Conservation (phyloP, 2,329 filamentous ascomycete genomes). For the Ceratocystis ficicola region DNA sequence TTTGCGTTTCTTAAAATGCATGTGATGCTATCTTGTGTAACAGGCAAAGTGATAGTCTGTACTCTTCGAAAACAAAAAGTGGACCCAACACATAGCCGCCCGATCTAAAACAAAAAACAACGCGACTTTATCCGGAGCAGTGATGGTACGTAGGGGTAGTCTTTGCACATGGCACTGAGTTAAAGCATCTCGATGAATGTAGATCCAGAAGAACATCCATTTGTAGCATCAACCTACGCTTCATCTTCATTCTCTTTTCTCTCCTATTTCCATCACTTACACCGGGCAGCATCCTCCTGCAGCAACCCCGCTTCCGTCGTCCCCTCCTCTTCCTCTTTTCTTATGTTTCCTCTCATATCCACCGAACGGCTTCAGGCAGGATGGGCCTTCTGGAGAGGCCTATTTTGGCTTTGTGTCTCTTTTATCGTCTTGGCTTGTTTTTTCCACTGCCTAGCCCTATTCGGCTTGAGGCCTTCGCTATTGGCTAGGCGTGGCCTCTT, state of each 20-base stretch:
- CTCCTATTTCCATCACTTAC: background rate
- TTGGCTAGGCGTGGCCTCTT: conserved; percentile 5
- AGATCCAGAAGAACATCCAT: too few species aligned
- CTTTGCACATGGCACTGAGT: too few species aligned
- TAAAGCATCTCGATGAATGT: too few species aligned
- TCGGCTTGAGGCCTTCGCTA: background rate
- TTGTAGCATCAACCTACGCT: background rate
- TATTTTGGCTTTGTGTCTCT: background rate
- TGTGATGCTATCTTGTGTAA: too few species aligned
- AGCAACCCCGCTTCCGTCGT: background rate
- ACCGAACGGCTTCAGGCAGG: background rate
- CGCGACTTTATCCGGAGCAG: too few species aligned
- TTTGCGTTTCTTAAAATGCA: too few species aligned
- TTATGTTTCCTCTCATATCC: background rate
- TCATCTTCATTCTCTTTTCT: background rate
- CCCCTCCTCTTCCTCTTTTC: background rate
- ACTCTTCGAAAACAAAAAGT: too few species aligned
- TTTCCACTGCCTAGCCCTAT: background rate
- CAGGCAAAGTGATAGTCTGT: too few species aligned
- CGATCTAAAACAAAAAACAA: too few species aligned
- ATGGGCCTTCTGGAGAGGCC: background rate
- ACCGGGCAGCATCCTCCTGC: background rate
- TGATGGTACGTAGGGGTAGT: too few species aligned
- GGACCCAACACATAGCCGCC: too few species aligned
- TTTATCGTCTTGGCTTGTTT: background rate